Evolutionary conservation across 208 protist species (phyloP), one percentile per base, ranked within the genome.

Genomic region (Acanthamoeba royreba): DNA sequence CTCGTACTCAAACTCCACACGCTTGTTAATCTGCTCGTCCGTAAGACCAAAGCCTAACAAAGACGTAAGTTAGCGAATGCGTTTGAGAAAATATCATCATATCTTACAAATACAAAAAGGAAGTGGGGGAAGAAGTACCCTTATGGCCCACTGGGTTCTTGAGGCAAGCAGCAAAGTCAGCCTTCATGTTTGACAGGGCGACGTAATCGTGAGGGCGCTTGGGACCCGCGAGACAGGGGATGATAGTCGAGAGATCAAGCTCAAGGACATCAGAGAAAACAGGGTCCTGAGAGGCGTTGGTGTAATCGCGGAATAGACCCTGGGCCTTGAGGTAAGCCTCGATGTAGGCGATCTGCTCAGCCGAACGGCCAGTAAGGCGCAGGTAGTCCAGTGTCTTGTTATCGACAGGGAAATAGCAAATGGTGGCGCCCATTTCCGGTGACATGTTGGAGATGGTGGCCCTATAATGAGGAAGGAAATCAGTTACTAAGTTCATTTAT

Each of bases 381-480:
- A 99, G 96, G 95, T 98, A 99, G 61, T 97, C 96, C 52, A 99
- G 96, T 7, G 98, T 99, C 94, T 98, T 97, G 28, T 95, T 87
- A 94, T 99, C 99, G 86, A 99, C 98, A 49, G 99, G 98, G 97
- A 99, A 99, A 96, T 98, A 99, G 89, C 98, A 98, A 17, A 98
- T 98, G 35, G 98, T 99, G 87, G 98, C 98, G 79, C 98, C 98
- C 94, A 99, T 99, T 95, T 99, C 98, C 42, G 98, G 98, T n/a
- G 98, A 98, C 99, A 99, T 99, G 96, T 99, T 99, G 33, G 98
- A 98, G 79, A 99, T 97, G 19, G 98, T 99, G 58, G 98, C 97
- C 38, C n/a, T 92, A 35, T 74, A 11, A 43, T 33, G 22, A 7
- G 33, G n/a, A 69, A 31, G 5, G 58, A 74, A 35, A 74, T 33